Percentiles rank a stretch among this genome's conserved stretches.
Conservation (phyloP, 2,329 filamentous ascomycete genomes). For the Lecanicillium sp. region DNA sequence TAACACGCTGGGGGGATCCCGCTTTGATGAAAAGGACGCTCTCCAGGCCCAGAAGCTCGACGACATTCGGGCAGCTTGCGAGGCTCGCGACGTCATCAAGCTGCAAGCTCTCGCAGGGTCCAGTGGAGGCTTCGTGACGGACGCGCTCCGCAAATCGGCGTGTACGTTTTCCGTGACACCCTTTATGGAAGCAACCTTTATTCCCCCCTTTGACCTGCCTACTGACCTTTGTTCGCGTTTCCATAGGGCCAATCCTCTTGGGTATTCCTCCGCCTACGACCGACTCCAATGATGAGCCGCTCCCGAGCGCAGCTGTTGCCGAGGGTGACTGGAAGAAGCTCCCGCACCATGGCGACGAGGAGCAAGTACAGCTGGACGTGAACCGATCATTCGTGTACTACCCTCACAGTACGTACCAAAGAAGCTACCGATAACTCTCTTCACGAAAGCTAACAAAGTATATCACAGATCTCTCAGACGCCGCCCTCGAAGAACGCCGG, state of each 20-base stretch:
- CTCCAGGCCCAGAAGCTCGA: constrained; percentile 21
- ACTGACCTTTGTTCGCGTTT: background rate
- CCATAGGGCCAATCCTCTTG: constrained; percentile 12
- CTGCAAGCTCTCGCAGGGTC: constrained; percentile 54
- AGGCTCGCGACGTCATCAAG: constrained; percentile 43
- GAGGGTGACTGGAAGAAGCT: constrained; percentile 50
- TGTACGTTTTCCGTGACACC: constrained; percentile 63
- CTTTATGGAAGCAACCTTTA: too few relatives aligned
- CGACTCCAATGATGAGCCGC: constrained; percentile 10
- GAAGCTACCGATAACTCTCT: background rate
- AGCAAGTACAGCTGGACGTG: constrained; percentile 87
- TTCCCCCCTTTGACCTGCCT: background rate
- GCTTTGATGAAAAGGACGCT: background rate
- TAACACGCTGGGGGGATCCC: background rate
- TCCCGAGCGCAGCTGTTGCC: constrained; percentile 11
- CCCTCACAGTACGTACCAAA: constrained; percentile 59
- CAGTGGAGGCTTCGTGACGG: constrained; percentile 58
- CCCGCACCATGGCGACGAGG: constrained; percentile 75
- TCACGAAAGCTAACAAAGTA: background rate
- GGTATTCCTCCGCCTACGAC: constrained; percentile 2
- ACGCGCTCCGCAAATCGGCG: constrained; percentile 61
- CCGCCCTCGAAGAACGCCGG: constrained; percentile 65
- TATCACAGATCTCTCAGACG: constrained; percentile 54
- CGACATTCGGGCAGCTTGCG: constrained; percentile 49
- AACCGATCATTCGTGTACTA: constrained; percentile 97